A percentile compares a stretch with the other conserved stretches of the same genome.
phyloP scores from a whole-genome alignment of 305 asterid genomes.

The Galium porrigens region DNA sequence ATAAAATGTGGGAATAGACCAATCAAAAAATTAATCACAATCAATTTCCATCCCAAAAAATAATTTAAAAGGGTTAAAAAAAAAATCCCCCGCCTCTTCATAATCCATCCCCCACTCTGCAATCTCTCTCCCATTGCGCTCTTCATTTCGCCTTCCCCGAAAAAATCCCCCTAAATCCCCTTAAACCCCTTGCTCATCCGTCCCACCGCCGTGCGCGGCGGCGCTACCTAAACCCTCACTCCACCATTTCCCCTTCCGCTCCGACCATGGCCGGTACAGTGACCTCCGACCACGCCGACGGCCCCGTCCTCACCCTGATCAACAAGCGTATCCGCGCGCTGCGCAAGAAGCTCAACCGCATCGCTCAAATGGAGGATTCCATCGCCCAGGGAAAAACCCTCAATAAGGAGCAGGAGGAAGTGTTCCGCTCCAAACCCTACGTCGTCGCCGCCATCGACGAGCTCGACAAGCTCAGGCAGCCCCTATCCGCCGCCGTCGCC shows the following conservation, averaged over 20 bases:
- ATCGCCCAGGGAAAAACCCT: conserved; percentile 48
- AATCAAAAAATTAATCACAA: no score
- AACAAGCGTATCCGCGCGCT: conserved; percentile 69
- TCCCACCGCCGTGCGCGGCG: conserved; percentile 21
- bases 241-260: conserved; percentile 2
- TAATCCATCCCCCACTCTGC: not conserved
- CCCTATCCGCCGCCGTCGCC: conserved; percentile 39
- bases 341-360: conserved; percentile 55
- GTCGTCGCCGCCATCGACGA: conserved; percentile 54
- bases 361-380: conserved; percentile 67
- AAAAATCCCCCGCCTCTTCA: conserved; percentile 4
- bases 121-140: not conserved
- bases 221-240: not conserved
- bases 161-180: not conserved
- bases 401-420: conserved; percentile 64
- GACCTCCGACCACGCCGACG: conserved; percentile 38
- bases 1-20: no score
- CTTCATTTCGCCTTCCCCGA: not conserved
- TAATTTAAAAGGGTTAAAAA: not conserved
- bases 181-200: not conserved
- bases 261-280: conserved; percentile 28
- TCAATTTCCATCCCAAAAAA: not conserved
- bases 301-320: conserved; percentile 53
- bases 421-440: conserved; percentile 44
- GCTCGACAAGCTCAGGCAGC: conserved; percentile 57